These are phyloP conservation scores for Rubia yunnanensis DNA, from an alignment of 257 asterid genomes.

Conservation along the genomic window DNA sequence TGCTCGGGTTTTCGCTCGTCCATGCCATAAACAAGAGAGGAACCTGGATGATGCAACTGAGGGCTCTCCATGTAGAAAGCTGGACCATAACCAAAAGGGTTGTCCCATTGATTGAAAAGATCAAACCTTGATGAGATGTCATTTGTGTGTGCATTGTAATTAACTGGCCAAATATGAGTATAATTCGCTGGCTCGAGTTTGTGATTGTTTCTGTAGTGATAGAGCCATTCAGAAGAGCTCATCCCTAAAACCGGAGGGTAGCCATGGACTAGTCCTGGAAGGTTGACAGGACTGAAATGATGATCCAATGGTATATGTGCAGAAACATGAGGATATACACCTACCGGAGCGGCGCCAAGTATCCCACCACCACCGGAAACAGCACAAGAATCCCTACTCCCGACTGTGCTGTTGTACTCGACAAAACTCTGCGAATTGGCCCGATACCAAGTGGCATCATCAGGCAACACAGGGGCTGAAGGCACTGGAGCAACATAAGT, in stretches of 20 bases:
- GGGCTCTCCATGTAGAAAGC: constrained; percentile 39
- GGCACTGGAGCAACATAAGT: constrained; percentile 56
- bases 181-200: constrained; percentile 29
- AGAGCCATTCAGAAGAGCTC: constrained; percentile 95
- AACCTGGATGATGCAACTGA: constrained; percentile 29
- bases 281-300: constrained; percentile 18
- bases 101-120: constrained; percentile 66
- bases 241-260: constrained; percentile 55
- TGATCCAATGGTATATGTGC: constrained; percentile 22
- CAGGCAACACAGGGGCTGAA: constrained; percentile 81
- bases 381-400: constrained; percentile 34
- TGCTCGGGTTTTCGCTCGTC: constrained; percentile 44
- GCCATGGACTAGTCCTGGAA: constrained; percentile 42
- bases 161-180: constrained; percentile 32
- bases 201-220: constrained; percentile 70
- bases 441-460: constrained; percentile 47
- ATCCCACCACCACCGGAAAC: constrained; percentile 61
- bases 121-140: constrained; percentile 40
- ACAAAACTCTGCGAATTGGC: constrained; percentile 23
- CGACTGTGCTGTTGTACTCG: constrained; percentile 18
- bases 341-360: constrained; percentile 61
- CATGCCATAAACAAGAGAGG: constrained; percentile 30
- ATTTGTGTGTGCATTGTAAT: constrained; percentile 26
- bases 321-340: constrained; percentile 24
- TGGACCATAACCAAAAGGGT: constrained; percentile 41